Evolutionary conservation across 2,329 filamentous ascomycete genomes (phyloP), one percentile per base, ranked within the genome.

Genomic region (Claviceps spartinae): DNA sequence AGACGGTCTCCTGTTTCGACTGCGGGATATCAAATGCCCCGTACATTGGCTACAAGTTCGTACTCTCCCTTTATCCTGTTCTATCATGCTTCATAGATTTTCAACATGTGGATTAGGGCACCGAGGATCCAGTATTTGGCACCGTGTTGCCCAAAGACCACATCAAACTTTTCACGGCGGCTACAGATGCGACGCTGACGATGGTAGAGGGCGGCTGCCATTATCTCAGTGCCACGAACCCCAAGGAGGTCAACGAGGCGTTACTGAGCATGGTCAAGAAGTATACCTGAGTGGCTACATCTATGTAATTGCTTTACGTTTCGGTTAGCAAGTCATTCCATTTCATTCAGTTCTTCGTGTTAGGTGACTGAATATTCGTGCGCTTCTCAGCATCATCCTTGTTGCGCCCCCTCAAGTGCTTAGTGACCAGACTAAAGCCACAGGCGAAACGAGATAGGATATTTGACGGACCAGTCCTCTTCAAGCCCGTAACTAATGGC

Each of bases 11-110:
- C 58, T 74, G 7, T 54, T 67, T n/a, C 65, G 75, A 11, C 52
- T 77, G 40, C 55, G 65, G 20, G 70, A 77, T 54, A 60, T 78
- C 53, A 69, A 64, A 53, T 78, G 74, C 52, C 75, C 75, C 2
- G 72, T 78, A 8, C 67, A 72, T 52, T 78, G 75, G 75, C 63
- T 77, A 16, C 74, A 77, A 60, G 73, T 75, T 62, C 20, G 36
- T 42, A 22, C n/a, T 16, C 1, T 53, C 22, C 16, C 24, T 20
- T 22, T 11, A 34, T 18, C 2, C 24, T 4, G 30, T 38, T 0
- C 34, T 46, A 4, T 50, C 20, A 3, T 40, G 49, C 14, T 40
- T 18, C 13, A 44, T 24, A 16, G 6, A 34, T 34, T 11, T 11
- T 9, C 46, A 13, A 50, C 8, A 30, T 37, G 4, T 13, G 16